These are phyloP conservation scores for Yarrowia divulgata DNA, from an alignment of 805 yeast genomes.

Conservation along the genomic window DNA sequence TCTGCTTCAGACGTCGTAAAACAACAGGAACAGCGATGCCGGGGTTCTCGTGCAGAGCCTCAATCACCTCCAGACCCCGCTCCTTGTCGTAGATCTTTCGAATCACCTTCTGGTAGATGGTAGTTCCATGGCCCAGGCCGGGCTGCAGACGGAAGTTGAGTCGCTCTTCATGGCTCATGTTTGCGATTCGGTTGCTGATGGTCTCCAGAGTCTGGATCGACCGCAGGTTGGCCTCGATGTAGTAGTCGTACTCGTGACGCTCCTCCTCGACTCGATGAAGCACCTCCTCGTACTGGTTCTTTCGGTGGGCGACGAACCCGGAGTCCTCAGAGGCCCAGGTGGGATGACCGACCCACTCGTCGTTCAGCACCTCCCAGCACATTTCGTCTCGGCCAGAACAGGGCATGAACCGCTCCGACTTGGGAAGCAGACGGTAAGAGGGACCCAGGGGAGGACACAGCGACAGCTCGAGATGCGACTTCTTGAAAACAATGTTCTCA, in stretches of 20 bases:
- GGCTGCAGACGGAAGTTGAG: conserved; percentile 85
- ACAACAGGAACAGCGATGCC: conserved; percentile 95
- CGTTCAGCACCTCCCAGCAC: conserved; percentile 99
- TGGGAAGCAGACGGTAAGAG: conserved; percentile 89
- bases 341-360: conserved; percentile 99
- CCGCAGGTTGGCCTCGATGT: conserved; percentile 92
- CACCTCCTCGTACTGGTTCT: conserved; percentile 97
- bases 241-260: conserved; percentile 94
- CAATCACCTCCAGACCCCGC: conserved; percentile 94
- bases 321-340: conserved; percentile 99
- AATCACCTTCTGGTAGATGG: conserved; percentile 92
- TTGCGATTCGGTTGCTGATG: conserved; percentile 89
- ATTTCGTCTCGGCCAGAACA: conserved; percentile 98
- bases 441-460: conserved; percentile 96
- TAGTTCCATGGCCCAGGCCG: conserved; percentile 92
- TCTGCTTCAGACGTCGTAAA: conserved; percentile 89
- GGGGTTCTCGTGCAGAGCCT: conserved; percentile 94
- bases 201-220: conserved; percentile 96
- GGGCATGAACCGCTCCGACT: conserved; percentile 94
- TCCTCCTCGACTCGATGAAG: conserved; percentile 95
- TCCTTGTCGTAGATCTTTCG: conserved; percentile 93
- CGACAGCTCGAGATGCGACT: conserved; percentile 88
- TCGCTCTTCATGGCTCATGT: conserved; percentile 91
- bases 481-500: conserved; percentile 85
- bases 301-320: conserved; percentile 98